Percentiles rank a stretch among this genome's conserved stretches.
These are phyloP conservation scores for Tilletia setariae DNA, from an alignment of 1,284 basidiomycete species.

Conservation along the genomic window DNA sequence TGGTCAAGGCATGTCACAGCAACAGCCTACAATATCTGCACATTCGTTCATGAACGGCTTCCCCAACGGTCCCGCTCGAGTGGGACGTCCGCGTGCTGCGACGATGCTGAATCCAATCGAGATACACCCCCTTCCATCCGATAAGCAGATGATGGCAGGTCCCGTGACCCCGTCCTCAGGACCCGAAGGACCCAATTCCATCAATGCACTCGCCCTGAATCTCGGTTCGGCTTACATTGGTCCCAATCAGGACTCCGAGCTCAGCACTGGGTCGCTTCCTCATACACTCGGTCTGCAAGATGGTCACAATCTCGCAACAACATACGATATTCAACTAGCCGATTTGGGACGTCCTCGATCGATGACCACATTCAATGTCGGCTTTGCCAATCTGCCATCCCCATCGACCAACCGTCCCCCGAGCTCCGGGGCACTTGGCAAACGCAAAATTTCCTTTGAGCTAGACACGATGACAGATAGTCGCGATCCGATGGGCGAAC, in stretches of 20 bases:
- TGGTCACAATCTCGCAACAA: neutral
- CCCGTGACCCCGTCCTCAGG: neutral
- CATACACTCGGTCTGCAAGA: neutral
- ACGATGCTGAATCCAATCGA: conserved; percentile 15
- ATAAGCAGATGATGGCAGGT: neutral
- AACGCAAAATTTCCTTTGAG: conserved; percentile 1
- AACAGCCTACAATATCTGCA: no score
- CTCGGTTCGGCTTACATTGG: conserved; percentile 12
- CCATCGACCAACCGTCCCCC: neutral
- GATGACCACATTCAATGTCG: neutral
- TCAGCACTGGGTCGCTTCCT: neutral
- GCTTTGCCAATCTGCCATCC: neutral
- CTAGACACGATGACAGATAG: neutral
- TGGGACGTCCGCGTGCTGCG: neutral
- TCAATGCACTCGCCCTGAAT: conserved; percentile 12
- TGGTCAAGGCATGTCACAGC: no score
- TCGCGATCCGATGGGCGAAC: no score
- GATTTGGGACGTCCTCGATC: neutral
- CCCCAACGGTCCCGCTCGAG: neutral
- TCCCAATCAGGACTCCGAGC: neutral
- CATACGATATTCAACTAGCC: neutral
- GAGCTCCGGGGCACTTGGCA: neutral
- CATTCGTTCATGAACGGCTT: no score
- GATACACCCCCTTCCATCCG: conserved; percentile 1
- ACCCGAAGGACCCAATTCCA: neutral